Evolutionary conservation across 2,329 filamentous ascomycete genomes (phyloP), one percentile per base, ranked within the genome.

Genomic region (Orbilia oligospora): DNA sequence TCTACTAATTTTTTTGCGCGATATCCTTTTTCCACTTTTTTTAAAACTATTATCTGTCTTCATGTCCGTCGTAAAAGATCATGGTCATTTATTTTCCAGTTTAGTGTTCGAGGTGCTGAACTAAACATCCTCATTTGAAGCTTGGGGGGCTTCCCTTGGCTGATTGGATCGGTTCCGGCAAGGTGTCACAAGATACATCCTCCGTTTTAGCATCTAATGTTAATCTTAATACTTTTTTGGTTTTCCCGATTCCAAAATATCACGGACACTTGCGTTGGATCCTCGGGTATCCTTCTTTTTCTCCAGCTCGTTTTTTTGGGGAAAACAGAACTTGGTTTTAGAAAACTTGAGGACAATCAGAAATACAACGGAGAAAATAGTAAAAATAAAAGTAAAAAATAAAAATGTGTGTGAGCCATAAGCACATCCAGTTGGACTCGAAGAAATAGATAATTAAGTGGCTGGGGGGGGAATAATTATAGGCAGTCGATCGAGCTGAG

Each of bases 111-210:
- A 33, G 24, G 24, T n/a, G 33, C 14, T 55, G 22, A 36, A 36
- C 10, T 36, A 36, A 55, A 24, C 27, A 55, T 55, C 33, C 51
- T 24, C 16, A 24, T 55, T 53, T 69, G 66, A 56, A 49, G 61
- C 61, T 48, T 49, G n/a, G n/a, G n/a, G n/a, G n/a, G n/a, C n/a
- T n/a, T n/a, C n/a, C n/a, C n/a, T 65, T 9, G 12, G 41, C 41
- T 53, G 48, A 75, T 75, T 75, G 71, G 71, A 56, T 75, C 71
- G 71, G 71, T 75, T 75, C 61, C 10, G 56, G 63, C 44, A 63
- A 41, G 71, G 71, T 75, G 63, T 64, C 71, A 75, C 71, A 75
- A 69, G 64, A 73, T 58, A 16, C n/a, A 18, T 20, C 53, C 27
- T 36, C 36, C 20, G 53, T 41, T 58, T 38, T 38, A 38, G 36